Conservation (phyloP, 2,329 filamentous ascomycete genomes). For the Arachnomyces sp. region DNA sequence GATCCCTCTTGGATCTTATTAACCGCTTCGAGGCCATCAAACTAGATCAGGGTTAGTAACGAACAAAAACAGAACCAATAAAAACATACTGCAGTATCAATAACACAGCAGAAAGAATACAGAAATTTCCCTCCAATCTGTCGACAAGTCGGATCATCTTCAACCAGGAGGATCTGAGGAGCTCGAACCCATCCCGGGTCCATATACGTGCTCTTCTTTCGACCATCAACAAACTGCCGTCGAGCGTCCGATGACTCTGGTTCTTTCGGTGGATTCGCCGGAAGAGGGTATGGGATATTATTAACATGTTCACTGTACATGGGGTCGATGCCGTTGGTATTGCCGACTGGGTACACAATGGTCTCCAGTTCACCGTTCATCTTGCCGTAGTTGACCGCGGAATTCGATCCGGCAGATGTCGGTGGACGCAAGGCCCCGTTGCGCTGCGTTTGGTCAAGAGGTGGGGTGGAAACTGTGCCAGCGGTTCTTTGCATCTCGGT, state of each 20-base stretch:
- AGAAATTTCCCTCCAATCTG: constrained; percentile 61
- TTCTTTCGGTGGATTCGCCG: constrained; percentile 57
- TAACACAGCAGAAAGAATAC: constrained; percentile 56
- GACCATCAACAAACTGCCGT: constrained; percentile 41
- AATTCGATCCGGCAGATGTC: constrained; percentile 40
- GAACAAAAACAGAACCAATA: background rate
- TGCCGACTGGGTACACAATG: constrained; percentile 84
- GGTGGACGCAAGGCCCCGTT: constrained; percentile 37
- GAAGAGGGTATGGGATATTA: constrained; percentile 82
- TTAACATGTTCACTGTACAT: constrained; percentile 91
- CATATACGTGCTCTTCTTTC: constrained; percentile 55
- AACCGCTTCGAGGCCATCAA: constrained; percentile 84
- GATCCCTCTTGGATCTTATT: constrained; percentile 66
- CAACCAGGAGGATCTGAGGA: constrained; percentile 82
- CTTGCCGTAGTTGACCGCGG: constrained; percentile 42
- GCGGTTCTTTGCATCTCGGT: constrained; percentile 52
- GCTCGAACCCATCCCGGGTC: constrained; percentile 59
- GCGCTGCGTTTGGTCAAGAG: constrained; percentile 44
- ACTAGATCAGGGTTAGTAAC: constrained; percentile 37
- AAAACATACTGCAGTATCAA: constrained; percentile 54
- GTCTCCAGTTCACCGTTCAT: constrained; percentile 53
- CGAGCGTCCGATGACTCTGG: constrained; percentile 43
- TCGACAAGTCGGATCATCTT: constrained; percentile 64
- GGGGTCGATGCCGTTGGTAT: constrained; percentile 86
- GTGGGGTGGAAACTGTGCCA: constrained; percentile 49